Conservation (phyloP, 2,329 filamentous ascomycete genomes). For the Leptoxyphium fumago region DNA sequence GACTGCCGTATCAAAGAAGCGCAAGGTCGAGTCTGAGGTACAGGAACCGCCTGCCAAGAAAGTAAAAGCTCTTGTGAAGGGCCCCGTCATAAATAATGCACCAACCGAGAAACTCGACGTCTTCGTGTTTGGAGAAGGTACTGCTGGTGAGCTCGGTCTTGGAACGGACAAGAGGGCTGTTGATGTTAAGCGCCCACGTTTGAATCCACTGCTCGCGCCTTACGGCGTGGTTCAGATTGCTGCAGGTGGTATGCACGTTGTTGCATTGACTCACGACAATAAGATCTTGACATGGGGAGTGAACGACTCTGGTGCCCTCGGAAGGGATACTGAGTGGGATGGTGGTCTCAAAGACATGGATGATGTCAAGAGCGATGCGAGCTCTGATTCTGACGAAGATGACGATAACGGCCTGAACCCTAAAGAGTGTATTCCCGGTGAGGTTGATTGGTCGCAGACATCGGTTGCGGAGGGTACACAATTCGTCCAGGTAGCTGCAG, state of each 20-base stretch:
- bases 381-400: slow-evolving; percentile 36
- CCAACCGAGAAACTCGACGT: slow-evolving; percentile 53
- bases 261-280: slow-evolving; percentile 65
- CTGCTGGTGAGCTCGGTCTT: slow-evolving; percentile 68
- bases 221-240: slow-evolving; percentile 61
- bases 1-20: slow-evolving; percentile 7
- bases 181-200: slow-evolving; percentile 60
- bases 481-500: slow-evolving; percentile 54
- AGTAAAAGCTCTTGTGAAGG: slow-evolving; percentile 9
- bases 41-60: slow-evolving; percentile 8
- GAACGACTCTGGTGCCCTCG: slow-evolving; percentile 71
- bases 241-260: slow-evolving; percentile 68
- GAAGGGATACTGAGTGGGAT: slow-evolving; percentile 56
- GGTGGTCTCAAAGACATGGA: slow-evolving; percentile 45
- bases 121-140: slow-evolving; percentile 68
- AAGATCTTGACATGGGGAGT: slow-evolving; percentile 77
- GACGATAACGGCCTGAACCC: slow-evolving; percentile 55
- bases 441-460: slow-evolving; percentile 17
- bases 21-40: slow-evolving; percentile 11
- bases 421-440: slow-evolving; percentile 50
- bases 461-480: slow-evolving; percentile 40
- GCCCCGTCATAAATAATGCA: slow-evolving; percentile 43
- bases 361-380: slow-evolving; percentile 40
- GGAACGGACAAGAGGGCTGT: slow-evolving; percentile 51
- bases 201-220: slow-evolving; percentile 46